Conservation (phyloP, 2,329 filamentous ascomycete genomes). For the Monosporascus ibericus region DNA sequence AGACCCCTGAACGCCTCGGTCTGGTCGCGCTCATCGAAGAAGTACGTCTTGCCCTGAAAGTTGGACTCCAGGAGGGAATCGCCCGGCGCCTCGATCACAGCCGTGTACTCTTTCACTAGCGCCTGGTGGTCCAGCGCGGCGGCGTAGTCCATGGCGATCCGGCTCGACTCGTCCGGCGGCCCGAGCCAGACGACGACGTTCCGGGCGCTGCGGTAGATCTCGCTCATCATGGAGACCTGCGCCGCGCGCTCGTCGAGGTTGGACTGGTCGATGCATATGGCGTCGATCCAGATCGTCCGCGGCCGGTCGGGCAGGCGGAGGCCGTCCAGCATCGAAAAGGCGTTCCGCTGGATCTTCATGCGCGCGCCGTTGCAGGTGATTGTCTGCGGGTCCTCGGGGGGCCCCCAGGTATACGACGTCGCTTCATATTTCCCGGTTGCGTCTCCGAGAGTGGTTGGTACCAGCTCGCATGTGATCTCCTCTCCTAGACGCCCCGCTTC, state of each 20-base stretch:
- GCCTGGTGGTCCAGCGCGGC: slow-evolving; percentile 9
- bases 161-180: slow-evolving; percentile 11
- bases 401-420: slow-evolving; percentile 20
- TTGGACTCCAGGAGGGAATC: neutral
- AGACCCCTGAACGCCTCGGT: slow-evolving; percentile 1
- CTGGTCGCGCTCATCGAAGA: slow-evolving; percentile 12
- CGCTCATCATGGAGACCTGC: slow-evolving; percentile 18
- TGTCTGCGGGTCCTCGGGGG: slow-evolving; percentile 9
- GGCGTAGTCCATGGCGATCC: slow-evolving; percentile 13
- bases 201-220: slow-evolving; percentile 14
- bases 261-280: slow-evolving; percentile 18
- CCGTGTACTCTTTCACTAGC: slow-evolving; percentile 6
- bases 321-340: slow-evolving; percentile 16
- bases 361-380: slow-evolving; percentile 10
- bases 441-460: slow-evolving; percentile 13
- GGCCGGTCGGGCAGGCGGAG: slow-evolving; percentile 9
- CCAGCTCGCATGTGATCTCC: slow-evolving; percentile 11
- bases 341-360: slow-evolving; percentile 16
- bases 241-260: slow-evolving; percentile 13
- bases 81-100: neutral
- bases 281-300: slow-evolving; percentile 17
- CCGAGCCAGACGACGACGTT: slow-evolving; percentile 17
- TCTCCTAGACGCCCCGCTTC: slow-evolving; percentile 7
- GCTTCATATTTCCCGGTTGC: slow-evolving; percentile 12
- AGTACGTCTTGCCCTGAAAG: slow-evolving; percentile 15